Conservation (phyloP, 768 basidiomycete species). For the Macrolepiota dolichaula region DNA sequence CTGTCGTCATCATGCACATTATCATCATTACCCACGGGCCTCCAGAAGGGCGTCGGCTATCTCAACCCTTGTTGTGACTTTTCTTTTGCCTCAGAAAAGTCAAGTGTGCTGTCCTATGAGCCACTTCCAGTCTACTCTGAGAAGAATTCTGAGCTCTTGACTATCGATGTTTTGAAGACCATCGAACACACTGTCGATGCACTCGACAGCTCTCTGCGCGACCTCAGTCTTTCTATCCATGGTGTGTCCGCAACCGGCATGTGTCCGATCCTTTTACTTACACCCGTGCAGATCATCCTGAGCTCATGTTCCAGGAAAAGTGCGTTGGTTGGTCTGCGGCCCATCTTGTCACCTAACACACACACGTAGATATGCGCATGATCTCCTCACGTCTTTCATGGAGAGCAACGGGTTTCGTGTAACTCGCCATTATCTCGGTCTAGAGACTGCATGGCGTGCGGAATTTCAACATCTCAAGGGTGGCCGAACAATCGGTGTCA, state of each 20-base stretch:
- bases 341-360: not conserved
- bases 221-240: slow-evolving; percentile 70
- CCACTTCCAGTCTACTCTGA: slow-evolving; percentile 40
- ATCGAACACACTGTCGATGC: slow-evolving; percentile 54
- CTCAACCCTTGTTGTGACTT: slow-evolving; percentile 45
- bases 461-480: slow-evolving; percentile 57
- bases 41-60: slow-evolving; percentile 20
- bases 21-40: not conserved
- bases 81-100: slow-evolving; percentile 25
- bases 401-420: slow-evolving; percentile 63
- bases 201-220: slow-evolving; percentile 49
- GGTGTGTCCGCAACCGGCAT: slow-evolving; percentile 35
- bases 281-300: slow-evolving; percentile 52
- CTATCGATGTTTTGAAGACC: slow-evolving; percentile 41
- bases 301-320: slow-evolving; percentile 65
- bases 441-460: slow-evolving; percentile 77
- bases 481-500: slow-evolving; percentile 70
- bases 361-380: slow-evolving; percentile 62
- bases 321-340: slow-evolving; percentile 25
- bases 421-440: slow-evolving; percentile 64
- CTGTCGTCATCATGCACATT: not conserved
- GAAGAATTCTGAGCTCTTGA: slow-evolving; percentile 16
- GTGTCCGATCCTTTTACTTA: slow-evolving; percentile 1
- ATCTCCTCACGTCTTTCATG: slow-evolving; percentile 67
- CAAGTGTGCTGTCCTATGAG: slow-evolving; percentile 26